Base-by-base conservation (phyloP, 176 grass and related monocot genomes). In the Hordeum marinum region DNA sequence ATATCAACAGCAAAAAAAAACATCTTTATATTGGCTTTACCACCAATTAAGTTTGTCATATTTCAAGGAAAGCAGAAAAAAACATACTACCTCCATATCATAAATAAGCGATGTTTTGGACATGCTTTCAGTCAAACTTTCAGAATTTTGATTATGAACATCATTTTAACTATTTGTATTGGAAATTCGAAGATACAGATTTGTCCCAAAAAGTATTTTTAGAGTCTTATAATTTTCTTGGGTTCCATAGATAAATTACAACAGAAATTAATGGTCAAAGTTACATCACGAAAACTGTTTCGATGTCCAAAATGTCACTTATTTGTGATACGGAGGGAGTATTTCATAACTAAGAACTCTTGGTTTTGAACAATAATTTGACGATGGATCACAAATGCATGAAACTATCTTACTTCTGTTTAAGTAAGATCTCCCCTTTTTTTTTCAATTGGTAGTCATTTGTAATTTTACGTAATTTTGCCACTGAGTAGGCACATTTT, bases 21-120 rank as follows among this genome's bases (percentile, higher is more conserved):
- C 59, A 75, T 83, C 40, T 73, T 62, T 61, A 24, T 83, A 45
- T 72, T 64, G n/a, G 71, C 20, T 69, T 80, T 42, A 65, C 24
- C 31, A 68, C 40, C 3, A 67, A 76, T 37, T 10, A 46, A 46
- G 83, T 70, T 45, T 54, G 59, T 48, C 39, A 63, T 32, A 72
- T 79, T 42, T 21, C 36, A 62, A 9, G 2, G 24, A 36, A 82
- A 68, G 12, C 8, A 67, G 26, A 11, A 29, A 32, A 42, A 25
- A 52, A 17, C 48, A 52, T 52, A 52, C 48, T 52, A 15, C 48
- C 15, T 52, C 48, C 48, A 52, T 52, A 52, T 52, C 48, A 52
- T 52, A 52, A 52, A 52, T 52, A 55, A 55, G 52, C 21, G 52
- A 21, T 55, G 18, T 55, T 55, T 55, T 55, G 52, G 52, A 55